Conservation (phyloP, 371 early-diverging fungal species). For the Syncephalastrum sp. region DNA sequence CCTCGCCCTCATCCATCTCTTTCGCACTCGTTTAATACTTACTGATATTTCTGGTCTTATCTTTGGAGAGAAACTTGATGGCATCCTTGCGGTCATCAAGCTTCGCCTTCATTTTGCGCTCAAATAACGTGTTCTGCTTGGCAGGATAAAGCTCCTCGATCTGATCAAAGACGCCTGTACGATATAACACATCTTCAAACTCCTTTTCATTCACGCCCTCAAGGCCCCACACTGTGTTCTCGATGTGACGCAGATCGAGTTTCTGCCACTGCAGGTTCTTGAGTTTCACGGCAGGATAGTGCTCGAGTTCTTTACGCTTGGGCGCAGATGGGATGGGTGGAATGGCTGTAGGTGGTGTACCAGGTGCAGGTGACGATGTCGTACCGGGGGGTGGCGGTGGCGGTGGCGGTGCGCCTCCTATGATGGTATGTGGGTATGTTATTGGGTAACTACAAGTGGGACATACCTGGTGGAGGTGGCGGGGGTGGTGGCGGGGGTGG, state of each 20-base stretch:
- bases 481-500: constrained; percentile 16
- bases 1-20: background rate
- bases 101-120: constrained; percentile 31
- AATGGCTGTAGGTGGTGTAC: constrained; percentile 1
- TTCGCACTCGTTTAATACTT: constrained; percentile 10
- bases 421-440: background rate
- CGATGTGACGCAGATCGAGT: constrained; percentile 32
- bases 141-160: constrained; percentile 44
- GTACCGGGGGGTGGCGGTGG: constrained; percentile 7
- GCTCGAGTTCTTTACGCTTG: constrained; percentile 36
- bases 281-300: constrained; percentile 44
- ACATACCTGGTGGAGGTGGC: constrained; percentile 25
- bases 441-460: background rate
- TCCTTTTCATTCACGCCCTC: constrained; percentile 33
- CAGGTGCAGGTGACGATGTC: constrained; percentile 10
- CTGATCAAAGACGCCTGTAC: constrained; percentile 34
- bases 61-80: constrained; percentile 37
- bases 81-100: constrained; percentile 39
- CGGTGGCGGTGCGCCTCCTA: constrained; percentile 13
- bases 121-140: constrained; percentile 39
- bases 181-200: constrained; percentile 34
- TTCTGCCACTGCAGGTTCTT: constrained; percentile 51
- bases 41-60: constrained; percentile 42
- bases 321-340: constrained; percentile 25
- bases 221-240: constrained; percentile 42